Evolutionary conservation across 352 stramenopile species (phyloP).

Genomic region (Pythium apleroticum): DNA sequence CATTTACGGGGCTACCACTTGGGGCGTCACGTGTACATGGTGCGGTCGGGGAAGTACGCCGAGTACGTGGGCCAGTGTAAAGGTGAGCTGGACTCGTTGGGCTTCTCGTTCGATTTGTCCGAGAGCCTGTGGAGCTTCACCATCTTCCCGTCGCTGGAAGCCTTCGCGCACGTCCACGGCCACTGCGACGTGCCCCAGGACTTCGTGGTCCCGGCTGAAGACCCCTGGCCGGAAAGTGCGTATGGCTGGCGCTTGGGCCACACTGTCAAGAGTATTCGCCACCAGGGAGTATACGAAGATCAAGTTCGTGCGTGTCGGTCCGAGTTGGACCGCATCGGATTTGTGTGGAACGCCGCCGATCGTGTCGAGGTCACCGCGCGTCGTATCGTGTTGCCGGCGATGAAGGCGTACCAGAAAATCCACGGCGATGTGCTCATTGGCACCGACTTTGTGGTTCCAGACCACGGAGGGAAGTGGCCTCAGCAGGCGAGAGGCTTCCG

Average conservation of each 20-base stretch:
- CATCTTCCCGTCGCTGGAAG: conserved; percentile 78
- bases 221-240: conserved; percentile 78
- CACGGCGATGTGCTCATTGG: conserved; percentile 54
- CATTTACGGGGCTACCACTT: conserved; percentile 56
- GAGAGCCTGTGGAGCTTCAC: conserved; percentile 59
- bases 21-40: conserved; percentile 67
- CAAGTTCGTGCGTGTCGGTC: conserved; percentile 76
- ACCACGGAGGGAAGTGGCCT: conserved; percentile 53
- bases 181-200: conserved; percentile 91
- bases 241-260: conserved; percentile 88
- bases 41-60: conserved; percentile 59
- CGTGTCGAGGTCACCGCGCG: conserved; percentile 57
- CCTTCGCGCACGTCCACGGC: conserved; percentile 82
- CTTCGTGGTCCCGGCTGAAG: conserved; percentile 83
- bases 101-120: conserved; percentile 62
- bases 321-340: conserved; percentile 88
- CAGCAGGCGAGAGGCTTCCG: conserved; percentile 51
- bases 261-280: conserved; percentile 91
- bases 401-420: conserved; percentile 47
- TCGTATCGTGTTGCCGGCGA: conserved; percentile 53
- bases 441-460: conserved; percentile 72
- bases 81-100: conserved; percentile 48
- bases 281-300: conserved; percentile 62
- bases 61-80: conserved; percentile 37
- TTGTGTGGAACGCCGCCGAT: conserved; percentile 89